phyloP scores from a whole-genome alignment of 495 filamentous ascomycete species.

The Mycothermus thermophilus region DNA sequence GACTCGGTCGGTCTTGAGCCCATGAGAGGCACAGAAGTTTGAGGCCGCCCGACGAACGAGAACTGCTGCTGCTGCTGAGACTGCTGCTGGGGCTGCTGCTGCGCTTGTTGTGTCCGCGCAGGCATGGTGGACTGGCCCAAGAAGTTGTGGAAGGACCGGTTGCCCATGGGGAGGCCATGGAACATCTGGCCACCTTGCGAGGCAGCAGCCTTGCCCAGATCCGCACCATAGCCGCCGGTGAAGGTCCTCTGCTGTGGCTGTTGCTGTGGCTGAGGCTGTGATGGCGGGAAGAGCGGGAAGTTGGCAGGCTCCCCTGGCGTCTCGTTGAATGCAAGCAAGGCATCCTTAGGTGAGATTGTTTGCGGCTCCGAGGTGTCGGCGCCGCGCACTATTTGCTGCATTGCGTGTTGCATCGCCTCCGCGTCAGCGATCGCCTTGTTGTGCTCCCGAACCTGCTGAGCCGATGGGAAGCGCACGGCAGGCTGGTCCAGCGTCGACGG shows the following conservation, averaged over 20 bases:
- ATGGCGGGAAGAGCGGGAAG: constrained; percentile 58
- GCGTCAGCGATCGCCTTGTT: constrained; percentile 46
- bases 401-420: constrained; percentile 32
- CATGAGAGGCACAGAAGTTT: constrained; percentile 32
- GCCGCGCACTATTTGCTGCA: constrained; percentile 36
- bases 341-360: constrained; percentile 95
- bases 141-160: constrained; percentile 26
- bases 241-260: too few relatives aligned
- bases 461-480: constrained; percentile 37
- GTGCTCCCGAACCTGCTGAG: constrained; percentile 45
- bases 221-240: too few relatives aligned
- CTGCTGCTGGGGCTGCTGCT: too few relatives aligned
- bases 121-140: too few relatives aligned
- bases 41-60: constrained; percentile 35
- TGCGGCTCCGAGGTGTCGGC: constrained; percentile 45
- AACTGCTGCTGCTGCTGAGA: constrained; percentile 45
- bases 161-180: constrained; percentile 31
- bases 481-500: constrained; percentile 20
- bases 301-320: constrained; percentile 51
- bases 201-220: constrained; percentile 16
- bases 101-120: constrained; percentile 30
- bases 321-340: constrained; percentile 70
- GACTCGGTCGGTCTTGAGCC: constrained; percentile 22
- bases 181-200: constrained; percentile 24
- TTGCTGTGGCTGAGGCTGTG: too few relatives aligned